Conservation (phyloP, 108 stramenopile species). For the Mayamaea pseudoterrestris region DNA sequence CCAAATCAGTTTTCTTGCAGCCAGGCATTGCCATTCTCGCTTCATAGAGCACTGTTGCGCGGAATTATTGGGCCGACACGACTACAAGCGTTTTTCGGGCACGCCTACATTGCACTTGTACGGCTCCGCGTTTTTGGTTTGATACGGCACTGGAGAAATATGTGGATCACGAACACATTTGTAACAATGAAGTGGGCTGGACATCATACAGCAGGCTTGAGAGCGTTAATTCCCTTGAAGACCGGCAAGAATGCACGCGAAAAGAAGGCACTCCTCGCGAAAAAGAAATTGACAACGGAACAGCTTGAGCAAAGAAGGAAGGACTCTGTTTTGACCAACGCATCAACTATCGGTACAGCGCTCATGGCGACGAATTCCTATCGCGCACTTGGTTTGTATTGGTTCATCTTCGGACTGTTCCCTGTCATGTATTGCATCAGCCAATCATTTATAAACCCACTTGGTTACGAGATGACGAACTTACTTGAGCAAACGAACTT, state of each 20-base stretch:
- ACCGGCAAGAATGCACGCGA: not conserved
- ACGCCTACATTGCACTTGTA: conserved; percentile 33
- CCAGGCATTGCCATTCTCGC: conserved; percentile 16
- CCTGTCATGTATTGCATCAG: conserved; percentile 17
- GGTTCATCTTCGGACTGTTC: conserved; percentile 22
- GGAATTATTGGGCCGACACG: conserved; percentile 19
- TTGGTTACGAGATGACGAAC: conserved; percentile 21
- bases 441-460: not conserved
- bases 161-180: conserved; percentile 33
- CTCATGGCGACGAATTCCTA: conserved; percentile 63
- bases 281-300: conserved; percentile 2
- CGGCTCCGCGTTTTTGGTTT: conserved; percentile 68
- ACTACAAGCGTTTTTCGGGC: conserved; percentile 29
- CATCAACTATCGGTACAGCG: conserved; percentile 71
- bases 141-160: conserved; percentile 67
- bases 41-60: conserved; percentile 10
- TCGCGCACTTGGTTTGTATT: conserved; percentile 46
- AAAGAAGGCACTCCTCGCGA: not conserved
- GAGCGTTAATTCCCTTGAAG: conserved; percentile 1
- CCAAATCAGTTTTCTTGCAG: conserved; percentile 12
- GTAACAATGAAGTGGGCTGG: conserved; percentile 3
- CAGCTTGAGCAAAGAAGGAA: conserved; percentile 1
- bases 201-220: not conserved
- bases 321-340: conserved; percentile 21
- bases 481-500: conserved; percentile 53